A percentile compares a stretch with the other conserved stretches of the same genome.
phyloP scores from a whole-genome alignment of 2,329 filamentous ascomycete genomes.

The Teratosphaeria pseudoeucalypti region DNA sequence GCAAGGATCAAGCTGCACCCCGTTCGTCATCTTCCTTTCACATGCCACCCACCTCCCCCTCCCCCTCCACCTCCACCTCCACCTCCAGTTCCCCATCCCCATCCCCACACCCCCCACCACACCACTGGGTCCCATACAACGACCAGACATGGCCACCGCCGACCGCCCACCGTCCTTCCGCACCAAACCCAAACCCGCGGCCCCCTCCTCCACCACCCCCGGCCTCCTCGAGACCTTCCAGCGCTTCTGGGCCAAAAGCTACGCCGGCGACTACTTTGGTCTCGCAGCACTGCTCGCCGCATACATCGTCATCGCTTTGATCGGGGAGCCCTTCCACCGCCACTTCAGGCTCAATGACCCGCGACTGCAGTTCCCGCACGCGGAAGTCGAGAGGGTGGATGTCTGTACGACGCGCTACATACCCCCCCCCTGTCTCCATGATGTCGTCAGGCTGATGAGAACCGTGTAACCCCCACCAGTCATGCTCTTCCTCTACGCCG shows the following conservation, averaged over 20 bases:
- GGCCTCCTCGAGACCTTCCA: slow-evolving; percentile 11
- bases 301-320: slow-evolving; percentile 53
- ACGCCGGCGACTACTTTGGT: slow-evolving; percentile 80
- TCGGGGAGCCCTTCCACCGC: slow-evolving; percentile 80
- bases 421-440: not conserved
- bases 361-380: slow-evolving; percentile 76
- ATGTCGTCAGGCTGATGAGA: not conserved
- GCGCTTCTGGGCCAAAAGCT: slow-evolving; percentile 52
- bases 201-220: not conserved
- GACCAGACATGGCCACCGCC: not conserved
- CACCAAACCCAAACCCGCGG: not conserved
- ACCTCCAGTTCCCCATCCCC: not conserved
- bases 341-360: slow-evolving; percentile 86
- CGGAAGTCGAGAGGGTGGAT: slow-evolving; percentile 70
- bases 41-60: not conserved
- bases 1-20: not conserved
- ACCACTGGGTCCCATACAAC: not conserved
- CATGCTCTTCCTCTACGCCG: slow-evolving; percentile 71
- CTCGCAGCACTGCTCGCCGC: slow-evolving; percentile 58
- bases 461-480: slow-evolving; percentile 26
- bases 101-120: not conserved
- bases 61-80: not conserved
- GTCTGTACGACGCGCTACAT: slow-evolving; percentile 46
- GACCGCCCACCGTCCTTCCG: not conserved
- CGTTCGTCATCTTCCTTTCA: not conserved